Evolutionary conservation across 768 basidiomycete species (phyloP).

Genomic region (Boletus vermiculosoides): DNA sequence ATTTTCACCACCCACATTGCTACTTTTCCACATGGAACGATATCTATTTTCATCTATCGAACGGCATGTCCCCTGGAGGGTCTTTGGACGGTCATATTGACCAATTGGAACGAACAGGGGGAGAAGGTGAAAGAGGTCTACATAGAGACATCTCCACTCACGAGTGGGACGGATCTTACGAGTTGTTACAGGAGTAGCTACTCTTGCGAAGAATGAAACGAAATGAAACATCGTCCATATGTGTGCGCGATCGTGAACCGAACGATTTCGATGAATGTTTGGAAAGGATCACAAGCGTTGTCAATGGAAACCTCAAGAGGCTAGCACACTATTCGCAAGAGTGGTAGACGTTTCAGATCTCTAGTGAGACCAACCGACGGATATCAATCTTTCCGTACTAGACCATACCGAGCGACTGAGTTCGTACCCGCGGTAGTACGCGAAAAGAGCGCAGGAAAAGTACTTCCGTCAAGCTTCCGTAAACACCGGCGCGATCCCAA

Average conservation of each 20-base stretch:
- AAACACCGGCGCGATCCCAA: slow-evolving; percentile 5
- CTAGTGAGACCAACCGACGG: not conserved
- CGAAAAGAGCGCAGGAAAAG: slow-evolving; percentile 11
- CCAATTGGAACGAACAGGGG: slow-evolving; percentile 10
- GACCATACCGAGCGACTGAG: slow-evolving; percentile 11
- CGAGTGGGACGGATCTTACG: slow-evolving; percentile 21
- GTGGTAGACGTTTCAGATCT: slow-evolving; percentile 11
- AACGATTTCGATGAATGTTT: not conserved
- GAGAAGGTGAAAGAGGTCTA: slow-evolving; percentile 13
- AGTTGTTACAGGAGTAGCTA: slow-evolving; percentile 24
- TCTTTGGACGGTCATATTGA: slow-evolving; percentile 11
- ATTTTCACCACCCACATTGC: slow-evolving; percentile 30
- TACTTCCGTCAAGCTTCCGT: slow-evolving; percentile 13
- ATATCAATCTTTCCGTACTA: slow-evolving; percentile 6
- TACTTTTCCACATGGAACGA: slow-evolving; percentile 21
- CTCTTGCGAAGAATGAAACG: slow-evolving; percentile 41
- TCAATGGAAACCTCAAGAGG: not conserved
- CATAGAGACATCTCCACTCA: slow-evolving; percentile 14
- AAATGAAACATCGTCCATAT: slow-evolving; percentile 40
- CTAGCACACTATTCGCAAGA: not conserved
- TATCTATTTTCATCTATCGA: slow-evolving; percentile 33
- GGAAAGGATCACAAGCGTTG: not conserved
- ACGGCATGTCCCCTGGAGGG: slow-evolving; percentile 28
- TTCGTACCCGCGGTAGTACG: not conserved
- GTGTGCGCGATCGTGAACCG: slow-evolving; percentile 5